Evolutionary conservation across 2,329 filamentous ascomycete species (phyloP), one percentile per base, ranked within the genome.

Genomic region (Neophaeococcomyces aloes): DNA sequence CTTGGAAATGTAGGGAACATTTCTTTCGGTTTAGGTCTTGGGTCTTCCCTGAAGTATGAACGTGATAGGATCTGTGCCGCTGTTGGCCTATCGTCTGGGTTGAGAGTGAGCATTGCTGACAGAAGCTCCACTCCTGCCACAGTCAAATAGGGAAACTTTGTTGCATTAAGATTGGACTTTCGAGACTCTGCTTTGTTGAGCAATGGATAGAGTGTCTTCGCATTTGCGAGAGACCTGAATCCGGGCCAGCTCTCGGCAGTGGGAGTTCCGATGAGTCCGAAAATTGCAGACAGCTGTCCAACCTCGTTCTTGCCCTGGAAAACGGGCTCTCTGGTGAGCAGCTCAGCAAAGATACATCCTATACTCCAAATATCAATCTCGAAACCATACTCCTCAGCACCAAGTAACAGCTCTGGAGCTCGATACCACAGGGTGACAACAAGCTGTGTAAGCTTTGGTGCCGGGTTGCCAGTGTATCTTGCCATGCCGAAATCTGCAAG

Each of bases 401-500:
- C 91, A 2, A 96, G 78, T 2, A 98, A 74, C 8, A 96, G 75
- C 64, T 96, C 91, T 0, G 91, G 91, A 1, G 85, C 76, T 45
- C 91, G 84, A 63, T 98, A 98, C 91, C 91, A 98, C 5, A 98
- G 75, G 5, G 91, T 98, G 14, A 96, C 89, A 49, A 98, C 91
- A 36, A 96, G 76, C 59, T 89, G 83, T 2, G 91, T 96, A 48
- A 96, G 74, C 50, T 83, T 82, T 1, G 79, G 74, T 1, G 79
- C 71, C 3, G 89, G 87, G 54, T 86, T 79, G 39, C 83, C 83
- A 44, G 84, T 83, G 65, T 91, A 91, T 21, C 91, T 78, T 3
- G 91, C 89, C 86, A 98, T 95, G 62, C 91, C 91, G 60, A 98
- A 98, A 65, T 98, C 91, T 48, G 91, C 91, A 51, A 98, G 81